Evolutionary conservation across 371 early-diverging fungal species (phyloP).

Genomic region (Lichtheimia hyalospora): DNA sequence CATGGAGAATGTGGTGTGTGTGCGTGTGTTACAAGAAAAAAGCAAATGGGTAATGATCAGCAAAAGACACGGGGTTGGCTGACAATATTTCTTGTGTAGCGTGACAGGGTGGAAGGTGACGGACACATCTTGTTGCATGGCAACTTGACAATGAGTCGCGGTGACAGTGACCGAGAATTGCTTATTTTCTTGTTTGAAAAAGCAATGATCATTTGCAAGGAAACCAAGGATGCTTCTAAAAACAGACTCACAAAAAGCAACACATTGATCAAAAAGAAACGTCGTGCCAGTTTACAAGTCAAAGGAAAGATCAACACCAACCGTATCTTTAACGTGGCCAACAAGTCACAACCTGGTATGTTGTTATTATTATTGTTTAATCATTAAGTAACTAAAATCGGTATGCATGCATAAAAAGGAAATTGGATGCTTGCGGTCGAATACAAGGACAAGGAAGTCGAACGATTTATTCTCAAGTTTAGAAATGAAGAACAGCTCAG

Average conservation of each 20-base stretch:
- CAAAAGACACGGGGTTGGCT: too few relatives aligned
- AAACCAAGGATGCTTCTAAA: slow-evolving; percentile 50
- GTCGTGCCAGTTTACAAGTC: slow-evolving; percentile 63
- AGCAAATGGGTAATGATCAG: too few relatives aligned
- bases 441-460: slow-evolving; percentile 81
- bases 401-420: slow-evolving; percentile 17
- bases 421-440: slow-evolving; percentile 67
- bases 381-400: slow-evolving; percentile 8
- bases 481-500: slow-evolving; percentile 89
- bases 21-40: too few relatives aligned
- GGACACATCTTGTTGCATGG: slow-evolving; percentile 85
- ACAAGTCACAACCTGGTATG: slow-evolving; percentile 23
- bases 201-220: slow-evolving; percentile 87
- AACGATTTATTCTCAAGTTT: slow-evolving; percentile 83
- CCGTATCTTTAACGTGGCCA: slow-evolving; percentile 19
- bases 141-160: slow-evolving; percentile 73
- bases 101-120: slow-evolving; percentile 52
- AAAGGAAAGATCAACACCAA: slow-evolving; percentile 73
- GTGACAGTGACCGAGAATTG: slow-evolving; percentile 76
- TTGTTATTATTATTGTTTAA: neutral
- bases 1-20: neutral
- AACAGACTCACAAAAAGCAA: slow-evolving; percentile 46
- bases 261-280: slow-evolving; percentile 35
- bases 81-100: slow-evolving; percentile 4
- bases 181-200: slow-evolving; percentile 87